Evolutionary conservation across 2,329 filamentous ascomycete genomes (phyloP).

Genomic region (Phaeosphaeria sp.): DNA sequence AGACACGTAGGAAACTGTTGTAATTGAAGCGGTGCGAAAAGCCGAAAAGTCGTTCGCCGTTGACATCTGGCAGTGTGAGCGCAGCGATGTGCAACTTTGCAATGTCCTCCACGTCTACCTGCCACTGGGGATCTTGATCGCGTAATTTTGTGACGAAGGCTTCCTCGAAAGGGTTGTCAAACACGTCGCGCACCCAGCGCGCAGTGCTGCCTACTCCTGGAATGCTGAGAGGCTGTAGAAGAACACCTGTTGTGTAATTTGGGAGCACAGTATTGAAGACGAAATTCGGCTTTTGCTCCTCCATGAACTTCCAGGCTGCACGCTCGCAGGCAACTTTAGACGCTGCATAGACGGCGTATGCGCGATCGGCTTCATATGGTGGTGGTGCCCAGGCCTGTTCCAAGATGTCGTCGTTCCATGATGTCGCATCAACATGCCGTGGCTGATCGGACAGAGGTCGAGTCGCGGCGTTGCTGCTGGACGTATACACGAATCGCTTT

Average conservation of each 20-base stretch:
- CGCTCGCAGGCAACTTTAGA: conserved; percentile 54
- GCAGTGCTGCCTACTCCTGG: neutral
- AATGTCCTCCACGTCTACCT: conserved; percentile 59
- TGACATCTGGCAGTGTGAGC: conserved; percentile 51
- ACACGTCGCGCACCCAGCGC: neutral
- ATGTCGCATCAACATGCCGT: neutral
- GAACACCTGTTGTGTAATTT: conserved; percentile 11
- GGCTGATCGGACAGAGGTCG: neutral
- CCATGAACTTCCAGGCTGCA: conserved; percentile 53
- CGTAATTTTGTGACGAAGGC: neutral
- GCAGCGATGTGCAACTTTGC: conserved; percentile 60
- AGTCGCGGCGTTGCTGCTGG: conserved; percentile 1
- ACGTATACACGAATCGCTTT: neutral
- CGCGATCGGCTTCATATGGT: conserved; percentile 36
- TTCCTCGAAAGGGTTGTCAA: neutral
- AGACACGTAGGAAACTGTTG: conserved; percentile 48
- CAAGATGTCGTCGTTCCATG: neutral
- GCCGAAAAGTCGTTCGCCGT: conserved; percentile 59
- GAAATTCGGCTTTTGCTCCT: conserved; percentile 50
- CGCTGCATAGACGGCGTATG: conserved; percentile 49
- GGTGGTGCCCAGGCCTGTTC: conserved; percentile 25
- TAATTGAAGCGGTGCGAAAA: conserved; percentile 56
- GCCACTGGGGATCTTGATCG: conserved; percentile 41
- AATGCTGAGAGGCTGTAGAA: neutral
- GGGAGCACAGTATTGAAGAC: conserved; percentile 47